Conservation (phyloP, 1,284 basidiomycete genomes). For the Erythrobasidium hasegawianum region DNA sequence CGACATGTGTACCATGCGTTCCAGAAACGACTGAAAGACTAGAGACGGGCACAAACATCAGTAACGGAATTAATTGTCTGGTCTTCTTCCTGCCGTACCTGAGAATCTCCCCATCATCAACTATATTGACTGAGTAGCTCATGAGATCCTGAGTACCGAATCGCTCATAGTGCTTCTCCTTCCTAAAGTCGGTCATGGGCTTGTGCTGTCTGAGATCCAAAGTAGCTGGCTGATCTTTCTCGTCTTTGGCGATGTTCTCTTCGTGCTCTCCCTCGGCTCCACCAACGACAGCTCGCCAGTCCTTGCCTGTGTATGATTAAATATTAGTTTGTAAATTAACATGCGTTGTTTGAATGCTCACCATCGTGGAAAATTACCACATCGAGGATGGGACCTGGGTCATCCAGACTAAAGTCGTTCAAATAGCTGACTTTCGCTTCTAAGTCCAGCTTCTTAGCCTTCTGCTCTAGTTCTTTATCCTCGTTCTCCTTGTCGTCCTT, state of each 20-base stretch:
- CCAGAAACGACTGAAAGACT: slow-evolving; percentile 47
- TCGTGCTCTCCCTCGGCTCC: slow-evolving; percentile 48
- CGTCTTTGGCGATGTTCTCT: slow-evolving; percentile 11
- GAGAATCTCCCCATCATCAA: slow-evolving; percentile 32
- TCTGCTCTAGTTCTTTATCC: slow-evolving; percentile 40
- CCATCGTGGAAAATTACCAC: slow-evolving; percentile 49
- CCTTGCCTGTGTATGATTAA: slow-evolving; percentile 36
- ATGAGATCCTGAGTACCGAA: slow-evolving; percentile 48
- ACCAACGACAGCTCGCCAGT: slow-evolving; percentile 49
- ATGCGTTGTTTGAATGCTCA: slow-evolving; percentile 37
- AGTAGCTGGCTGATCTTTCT: slow-evolving; percentile 23
- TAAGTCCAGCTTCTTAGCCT: slow-evolving; percentile 38
- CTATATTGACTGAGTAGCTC: slow-evolving; percentile 48
- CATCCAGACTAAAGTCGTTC: slow-evolving; percentile 46
- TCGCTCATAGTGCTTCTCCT: slow-evolving; percentile 46
- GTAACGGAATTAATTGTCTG: no score
- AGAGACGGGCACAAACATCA: slow-evolving; percentile 32
- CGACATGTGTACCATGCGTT: slow-evolving; percentile 49
- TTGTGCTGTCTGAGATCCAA: slow-evolving; percentile 44
- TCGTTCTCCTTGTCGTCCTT: slow-evolving; percentile 19
- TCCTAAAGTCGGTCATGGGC: slow-evolving; percentile 48
- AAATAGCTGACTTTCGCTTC: slow-evolving; percentile 45
- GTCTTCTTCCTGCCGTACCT: slow-evolving; percentile 1
- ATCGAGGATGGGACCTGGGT: slow-evolving; percentile 48
- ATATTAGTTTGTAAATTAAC: background rate